phyloP scores from a whole-genome alignment of 2,329 filamentous ascomycete genomes.

The Xylaria arbuscula region DNA sequence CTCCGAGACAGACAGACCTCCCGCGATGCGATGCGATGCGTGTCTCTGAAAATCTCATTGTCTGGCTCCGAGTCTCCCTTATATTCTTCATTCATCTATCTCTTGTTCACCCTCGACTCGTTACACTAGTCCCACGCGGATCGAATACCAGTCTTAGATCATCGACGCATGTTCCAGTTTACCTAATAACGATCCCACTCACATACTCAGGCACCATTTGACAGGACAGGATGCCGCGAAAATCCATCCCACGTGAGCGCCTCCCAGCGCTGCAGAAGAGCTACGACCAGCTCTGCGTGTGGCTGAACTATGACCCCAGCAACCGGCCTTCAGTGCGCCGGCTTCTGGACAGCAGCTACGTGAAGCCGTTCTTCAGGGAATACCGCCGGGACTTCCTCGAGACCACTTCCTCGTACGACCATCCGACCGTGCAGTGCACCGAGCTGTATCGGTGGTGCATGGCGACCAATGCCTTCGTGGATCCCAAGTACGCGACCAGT shows the following conservation, averaged over 20 bases:
- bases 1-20: conserved; percentile 7
- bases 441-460: conserved; percentile 40
- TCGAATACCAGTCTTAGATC: no score
- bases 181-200: neutral
- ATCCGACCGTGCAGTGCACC: conserved; percentile 40
- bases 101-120: neutral
- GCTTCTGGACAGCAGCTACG: conserved; percentile 41
- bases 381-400: conserved; percentile 47
- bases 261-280: conserved; percentile 37
- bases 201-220: no score
- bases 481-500: conserved; percentile 32
- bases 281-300: conserved; percentile 42
- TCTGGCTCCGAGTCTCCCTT: conserved; percentile 13
- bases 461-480: conserved; percentile 39
- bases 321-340: conserved; percentile 37
- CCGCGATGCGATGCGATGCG: neutral
- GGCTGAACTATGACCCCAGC: conserved; percentile 44
- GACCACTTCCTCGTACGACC: conserved; percentile 1
- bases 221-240: conserved; percentile 35
- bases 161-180: neutral
- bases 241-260: conserved; percentile 39
- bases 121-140: neutral
- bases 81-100: neutral
- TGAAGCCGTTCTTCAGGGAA: conserved; percentile 47
- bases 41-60: conserved; percentile 24